Evolutionary conservation across 2,329 filamentous ascomycete species (phyloP), one percentile per base, ranked within the genome.

Genomic region (Pleoardoris graminearum): DNA sequence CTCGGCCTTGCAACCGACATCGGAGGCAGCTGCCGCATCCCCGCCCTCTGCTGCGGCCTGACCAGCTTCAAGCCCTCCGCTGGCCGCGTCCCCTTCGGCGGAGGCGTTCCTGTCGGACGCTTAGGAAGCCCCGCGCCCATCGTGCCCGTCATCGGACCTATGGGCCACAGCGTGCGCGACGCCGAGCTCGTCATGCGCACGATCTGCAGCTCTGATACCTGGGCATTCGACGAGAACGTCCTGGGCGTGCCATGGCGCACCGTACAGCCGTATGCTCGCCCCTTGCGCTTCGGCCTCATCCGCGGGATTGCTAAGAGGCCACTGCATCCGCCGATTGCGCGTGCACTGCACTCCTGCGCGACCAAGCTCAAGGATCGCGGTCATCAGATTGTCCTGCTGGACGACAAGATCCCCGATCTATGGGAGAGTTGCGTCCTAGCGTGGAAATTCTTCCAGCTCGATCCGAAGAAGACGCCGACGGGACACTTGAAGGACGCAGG

Each of bases 1-100:
- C 62, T 88, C 1, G 86, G 86, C 1, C 76, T 87, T 11, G 84
- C 83, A 0, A 87, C 85, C 0, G 85, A 88, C 68, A 79, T 87
- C 41, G 80, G 78, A 1, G 80, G 80, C 1, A 77, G 73, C 48
- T 86, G 95, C 66, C 85, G 86, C 63, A 94, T 97, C 69, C 93
- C 89, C 72, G 89, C 96, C 50, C 91, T 96, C 63, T 92, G 92
- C 74, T 73, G 74, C 44, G 71, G 70, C 2, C 50, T 69, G 33
- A 75, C 77, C 3, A 79, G 79, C 0, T 66, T 82, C 21, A 83
- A 83, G 55, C 80, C 81, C 0, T 83, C 80, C 0, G 75, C 79
- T 49, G 77, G 79, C 0, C 67, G 82, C 0, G 73, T 84, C 0
- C 81, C 81, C 0, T 83, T 71, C 22, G 63, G 54, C 1, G 66